Conservation (phyloP, 2,329 filamentous ascomycete genomes). For the Penicillium crustosum region DNA sequence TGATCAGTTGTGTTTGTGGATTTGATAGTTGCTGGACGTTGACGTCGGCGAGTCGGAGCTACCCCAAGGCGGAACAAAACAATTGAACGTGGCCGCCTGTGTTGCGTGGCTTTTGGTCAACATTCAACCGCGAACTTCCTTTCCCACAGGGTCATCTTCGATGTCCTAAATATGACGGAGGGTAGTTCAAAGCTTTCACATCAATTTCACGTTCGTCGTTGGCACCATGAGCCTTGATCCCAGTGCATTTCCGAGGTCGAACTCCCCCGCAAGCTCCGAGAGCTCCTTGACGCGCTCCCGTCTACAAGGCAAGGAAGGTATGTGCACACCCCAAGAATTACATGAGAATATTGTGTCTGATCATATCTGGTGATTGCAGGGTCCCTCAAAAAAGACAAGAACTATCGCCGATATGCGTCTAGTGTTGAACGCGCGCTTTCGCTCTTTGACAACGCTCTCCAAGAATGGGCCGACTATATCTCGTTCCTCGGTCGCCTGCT, state of each 20-base stretch:
- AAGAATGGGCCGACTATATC: slow-evolving; percentile 99
- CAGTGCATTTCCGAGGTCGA: slow-evolving; percentile 42
- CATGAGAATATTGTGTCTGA: not conserved
- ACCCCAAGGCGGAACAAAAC: slow-evolving; percentile 28
- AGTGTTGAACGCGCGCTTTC: slow-evolving; percentile 83
- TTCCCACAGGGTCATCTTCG: slow-evolving; percentile 16
- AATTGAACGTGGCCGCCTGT: slow-evolving; percentile 25
- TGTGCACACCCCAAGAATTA: slow-evolving; percentile 28
- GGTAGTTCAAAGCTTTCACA: slow-evolving; percentile 20
- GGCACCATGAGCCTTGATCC: slow-evolving; percentile 47
- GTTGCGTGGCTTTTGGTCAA: slow-evolving; percentile 20
- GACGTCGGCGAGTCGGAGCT: slow-evolving; percentile 23
- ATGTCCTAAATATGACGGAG: slow-evolving; percentile 41
- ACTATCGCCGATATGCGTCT: slow-evolving; percentile 83
- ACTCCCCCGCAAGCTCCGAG: slow-evolving; percentile 80
- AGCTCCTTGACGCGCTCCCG: slow-evolving; percentile 78
- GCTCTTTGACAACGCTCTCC: slow-evolving; percentile 86
- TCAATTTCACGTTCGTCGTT: slow-evolving; percentile 29
- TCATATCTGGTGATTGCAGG: slow-evolving; percentile 25
- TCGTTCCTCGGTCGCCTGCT: slow-evolving; percentile 88
- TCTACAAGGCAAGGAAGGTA: slow-evolving; percentile 75
- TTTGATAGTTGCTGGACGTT: slow-evolving; percentile 9
- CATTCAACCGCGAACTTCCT: slow-evolving; percentile 18
- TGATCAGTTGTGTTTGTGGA: not conserved
- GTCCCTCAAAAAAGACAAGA: slow-evolving; percentile 58